Conservation (phyloP, 1,139 yeast genomes). For the Sugiyamaella pinicola region DNA sequence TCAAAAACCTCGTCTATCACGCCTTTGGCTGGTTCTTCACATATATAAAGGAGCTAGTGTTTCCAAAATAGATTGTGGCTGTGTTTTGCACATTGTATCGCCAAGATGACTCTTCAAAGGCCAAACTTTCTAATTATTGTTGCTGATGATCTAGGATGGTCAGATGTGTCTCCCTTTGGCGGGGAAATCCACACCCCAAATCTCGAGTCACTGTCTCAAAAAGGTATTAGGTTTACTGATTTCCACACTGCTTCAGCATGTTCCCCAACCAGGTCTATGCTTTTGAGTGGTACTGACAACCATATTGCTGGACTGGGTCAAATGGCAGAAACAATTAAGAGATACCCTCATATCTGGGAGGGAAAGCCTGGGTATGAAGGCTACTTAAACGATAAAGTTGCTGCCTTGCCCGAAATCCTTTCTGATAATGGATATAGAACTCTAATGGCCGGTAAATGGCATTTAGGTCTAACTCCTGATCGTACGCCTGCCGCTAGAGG, state of each 20-base stretch:
- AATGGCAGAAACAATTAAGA: constrained; percentile 54
- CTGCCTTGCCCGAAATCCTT: constrained; percentile 55
- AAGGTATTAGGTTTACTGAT: constrained; percentile 55
- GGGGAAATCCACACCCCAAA: constrained; percentile 63
- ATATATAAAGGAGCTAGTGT: too few relatives aligned
- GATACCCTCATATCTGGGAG: constrained; percentile 45
- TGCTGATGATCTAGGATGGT: constrained; percentile 65
- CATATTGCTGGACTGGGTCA: constrained; percentile 65
- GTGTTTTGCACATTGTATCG: background rate
- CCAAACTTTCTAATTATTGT: constrained; percentile 57
- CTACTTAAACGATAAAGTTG: constrained; percentile 54
- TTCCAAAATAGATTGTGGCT: too few relatives aligned
- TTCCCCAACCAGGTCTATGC: constrained; percentile 65
- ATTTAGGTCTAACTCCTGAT: constrained; percentile 53
- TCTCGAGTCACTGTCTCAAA: constrained; percentile 48
- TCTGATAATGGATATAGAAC: constrained; percentile 55
- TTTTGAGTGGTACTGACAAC: constrained; percentile 61
- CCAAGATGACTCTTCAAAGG: constrained; percentile 1
- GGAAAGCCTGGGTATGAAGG: constrained; percentile 63
- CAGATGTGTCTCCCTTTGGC: constrained; percentile 59
- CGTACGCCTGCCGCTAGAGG: constrained; percentile 57
- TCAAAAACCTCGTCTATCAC: too few relatives aligned
- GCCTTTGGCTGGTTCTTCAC: too few relatives aligned
- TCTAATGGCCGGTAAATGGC: constrained; percentile 61
- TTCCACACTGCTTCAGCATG: constrained; percentile 68